Conservation (phyloP, 768 basidiomycete species). For the Macrolepiota fuliginosa region DNA sequence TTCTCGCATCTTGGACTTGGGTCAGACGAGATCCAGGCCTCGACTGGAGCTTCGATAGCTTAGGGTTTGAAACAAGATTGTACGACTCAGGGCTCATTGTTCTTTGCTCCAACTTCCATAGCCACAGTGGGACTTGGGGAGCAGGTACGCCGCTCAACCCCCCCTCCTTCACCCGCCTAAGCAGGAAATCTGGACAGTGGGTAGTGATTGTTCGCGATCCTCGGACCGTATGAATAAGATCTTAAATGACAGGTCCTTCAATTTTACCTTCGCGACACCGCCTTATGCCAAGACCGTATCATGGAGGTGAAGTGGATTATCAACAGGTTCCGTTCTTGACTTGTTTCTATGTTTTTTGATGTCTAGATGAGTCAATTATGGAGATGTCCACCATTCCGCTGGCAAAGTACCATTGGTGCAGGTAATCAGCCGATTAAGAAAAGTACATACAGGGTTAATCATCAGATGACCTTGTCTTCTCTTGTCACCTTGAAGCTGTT, state of each 20-base stretch:
- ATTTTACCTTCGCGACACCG: neutral
- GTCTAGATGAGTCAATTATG: neutral
- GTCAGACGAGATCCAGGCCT: neutral
- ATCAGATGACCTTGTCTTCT: neutral
- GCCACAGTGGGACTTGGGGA: neutral
- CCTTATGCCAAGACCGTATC: neutral
- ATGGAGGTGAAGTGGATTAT: neutral
- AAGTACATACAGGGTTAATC: neutral
- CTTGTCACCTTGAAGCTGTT: neutral
- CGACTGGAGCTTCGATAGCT: neutral
- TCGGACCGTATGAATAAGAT: neutral
- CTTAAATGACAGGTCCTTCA: neutral
- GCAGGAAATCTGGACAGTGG: neutral
- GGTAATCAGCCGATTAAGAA: neutral
- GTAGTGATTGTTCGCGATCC: neutral
- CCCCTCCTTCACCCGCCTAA: neutral
- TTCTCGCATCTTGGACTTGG: too few relatives aligned
- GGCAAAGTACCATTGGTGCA: neutral
- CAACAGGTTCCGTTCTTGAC: neutral
- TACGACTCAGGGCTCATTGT: neutral
- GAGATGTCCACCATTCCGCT: neutral
- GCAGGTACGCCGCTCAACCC: neutral
- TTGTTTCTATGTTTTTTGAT: neutral
- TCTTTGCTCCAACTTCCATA: neutral
- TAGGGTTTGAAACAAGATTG: neutral